A percentile compares a stretch with the other conserved stretches of the same genome.
phyloP scores from a whole-genome alignment of 352 stramenopile species.

The Pythium monospermum region DNA sequence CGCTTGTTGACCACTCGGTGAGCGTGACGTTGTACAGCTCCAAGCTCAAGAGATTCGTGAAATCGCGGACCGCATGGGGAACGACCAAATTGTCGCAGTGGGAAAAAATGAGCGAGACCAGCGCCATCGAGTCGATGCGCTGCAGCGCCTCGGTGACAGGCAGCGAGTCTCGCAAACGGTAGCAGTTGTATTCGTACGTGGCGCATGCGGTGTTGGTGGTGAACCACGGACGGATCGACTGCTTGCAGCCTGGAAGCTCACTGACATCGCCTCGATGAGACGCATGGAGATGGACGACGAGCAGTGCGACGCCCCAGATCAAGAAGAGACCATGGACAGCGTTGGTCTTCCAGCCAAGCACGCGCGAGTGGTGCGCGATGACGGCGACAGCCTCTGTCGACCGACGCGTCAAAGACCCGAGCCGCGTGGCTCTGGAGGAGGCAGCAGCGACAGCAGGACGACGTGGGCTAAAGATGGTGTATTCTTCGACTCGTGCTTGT shows the following conservation, averaged over 20 bases:
- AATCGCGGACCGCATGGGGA: slow-evolving; percentile 6
- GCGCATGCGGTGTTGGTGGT: slow-evolving; percentile 15
- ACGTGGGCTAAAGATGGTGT: too few relatives aligned
- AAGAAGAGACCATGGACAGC: not conserved
- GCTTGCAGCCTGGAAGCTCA: slow-evolving; percentile 7
- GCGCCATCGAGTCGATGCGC: slow-evolving; percentile 5
- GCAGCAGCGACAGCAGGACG: too few relatives aligned
- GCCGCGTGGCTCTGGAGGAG: too few relatives aligned
- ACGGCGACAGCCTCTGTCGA: too few relatives aligned
- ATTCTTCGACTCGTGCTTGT: slow-evolving; percentile 4
- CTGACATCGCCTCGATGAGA: not conserved
- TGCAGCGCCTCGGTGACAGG: not conserved
- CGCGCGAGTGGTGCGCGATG: not conserved
- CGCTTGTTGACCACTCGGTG: slow-evolving; percentile 11
- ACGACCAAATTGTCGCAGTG: slow-evolving; percentile 17
- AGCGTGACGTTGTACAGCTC: slow-evolving; percentile 26
- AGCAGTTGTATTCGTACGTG: slow-evolving; percentile 22
- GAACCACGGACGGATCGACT: slow-evolving; percentile 23
- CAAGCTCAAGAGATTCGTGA: slow-evolving; percentile 13
- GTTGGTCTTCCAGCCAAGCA: not conserved
- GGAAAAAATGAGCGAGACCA: slow-evolving; percentile 20
- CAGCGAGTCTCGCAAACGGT: not conserved
- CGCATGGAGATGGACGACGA: slow-evolving; percentile 4
- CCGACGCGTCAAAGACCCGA: too few relatives aligned
- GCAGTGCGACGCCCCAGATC: not conserved